Conservation (phyloP, 441 rosid species). For the Erysimum cheiri region DNA sequence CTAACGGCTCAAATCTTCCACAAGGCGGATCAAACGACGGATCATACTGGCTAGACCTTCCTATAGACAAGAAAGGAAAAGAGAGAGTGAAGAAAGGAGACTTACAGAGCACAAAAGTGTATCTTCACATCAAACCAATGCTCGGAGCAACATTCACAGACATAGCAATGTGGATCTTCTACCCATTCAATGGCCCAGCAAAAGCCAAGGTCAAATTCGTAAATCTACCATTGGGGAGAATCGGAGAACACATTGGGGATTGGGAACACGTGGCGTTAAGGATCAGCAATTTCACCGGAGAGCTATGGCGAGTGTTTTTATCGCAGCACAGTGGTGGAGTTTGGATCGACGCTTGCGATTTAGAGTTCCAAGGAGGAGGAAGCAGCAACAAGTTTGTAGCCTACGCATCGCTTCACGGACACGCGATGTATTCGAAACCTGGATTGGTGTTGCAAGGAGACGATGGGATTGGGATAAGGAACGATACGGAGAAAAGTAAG, state of each 20-base stretch:
- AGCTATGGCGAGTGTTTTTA: conserved; percentile 56
- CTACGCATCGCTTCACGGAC: conserved; percentile 81
- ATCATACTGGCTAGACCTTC: conserved; percentile 82
- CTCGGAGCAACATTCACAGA: conserved; percentile 81
- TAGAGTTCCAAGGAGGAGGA: conserved; percentile 53
- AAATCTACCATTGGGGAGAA: conserved; percentile 55
- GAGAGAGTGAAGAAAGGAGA: conserved; percentile 75
- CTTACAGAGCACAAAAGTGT: conserved; percentile 52
- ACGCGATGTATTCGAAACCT: conserved; percentile 70
- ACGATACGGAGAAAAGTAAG: conserved; percentile 66
- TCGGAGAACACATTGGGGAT: conserved; percentile 91
- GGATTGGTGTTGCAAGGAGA: conserved; percentile 74
- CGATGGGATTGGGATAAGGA: conserved; percentile 63
- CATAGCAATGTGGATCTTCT: conserved; percentile 73
- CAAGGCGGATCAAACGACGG: conserved; percentile 77
- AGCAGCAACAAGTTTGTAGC: conserved; percentile 53
- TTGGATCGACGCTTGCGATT: conserved; percentile 62
- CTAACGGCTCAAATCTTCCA: conserved; percentile 81
- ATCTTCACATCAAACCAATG: conserved; percentile 79
- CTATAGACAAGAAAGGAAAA: conserved; percentile 50
- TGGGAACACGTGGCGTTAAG: conserved; percentile 89
- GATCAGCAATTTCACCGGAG: conserved; percentile 77
- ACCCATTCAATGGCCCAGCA: conserved; percentile 89
- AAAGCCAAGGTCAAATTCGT: conserved; percentile 65
- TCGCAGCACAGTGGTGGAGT: conserved; percentile 72